Evolutionary conservation across 1,284 basidiomycete species (phyloP), one percentile per base, ranked within the genome.

Genomic region (Gomphus bonarii): DNA sequence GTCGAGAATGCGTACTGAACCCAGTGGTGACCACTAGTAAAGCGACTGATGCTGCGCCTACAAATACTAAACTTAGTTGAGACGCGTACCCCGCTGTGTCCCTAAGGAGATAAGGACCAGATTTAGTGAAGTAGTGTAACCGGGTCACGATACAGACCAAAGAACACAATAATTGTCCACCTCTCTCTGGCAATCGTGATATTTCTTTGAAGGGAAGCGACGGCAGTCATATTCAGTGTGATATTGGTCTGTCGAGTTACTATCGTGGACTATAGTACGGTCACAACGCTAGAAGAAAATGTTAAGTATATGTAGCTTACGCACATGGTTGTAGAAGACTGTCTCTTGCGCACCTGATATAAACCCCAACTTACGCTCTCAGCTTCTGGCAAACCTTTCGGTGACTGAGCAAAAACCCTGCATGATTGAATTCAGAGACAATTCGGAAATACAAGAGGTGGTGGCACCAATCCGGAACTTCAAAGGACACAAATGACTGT

Each of bases 1-100:
- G 74, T 55, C 85, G 74, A 18, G 84, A 84, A 63, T 80, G 81
- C 0, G 87, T 87, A 63, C 77, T 85, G 11, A 86, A 75, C 3
- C 87, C 86, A 46, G 57, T 52, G 20, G 30, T 52, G 30, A 58
- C 50, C 58, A 89, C 74, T 40, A 84, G 63, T 50, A 88, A 73
- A 6, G 83, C 71, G 0, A 77, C 65, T 48, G 85, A 67, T 6
- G 84, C 78, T 25, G 82, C 70, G 46, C 71, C 75, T 12, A 76
- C 81, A 65, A 84, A 84, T 11, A 84, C 82, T 46, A 81, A 74
- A 50, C 78, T 78, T 18, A 88, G 67, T 65, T 84, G 78, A 18
- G 75, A 72, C 44, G 79, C 70, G 65, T 86, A 89, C 3, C 76
- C 75, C 16, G 86, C 86, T 43, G 80, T 85, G 31, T 44, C 28